These are phyloP conservation scores for Penicillium lividum DNA, from an alignment of 495 filamentous ascomycete genomes.

Conservation along the genomic window DNA sequence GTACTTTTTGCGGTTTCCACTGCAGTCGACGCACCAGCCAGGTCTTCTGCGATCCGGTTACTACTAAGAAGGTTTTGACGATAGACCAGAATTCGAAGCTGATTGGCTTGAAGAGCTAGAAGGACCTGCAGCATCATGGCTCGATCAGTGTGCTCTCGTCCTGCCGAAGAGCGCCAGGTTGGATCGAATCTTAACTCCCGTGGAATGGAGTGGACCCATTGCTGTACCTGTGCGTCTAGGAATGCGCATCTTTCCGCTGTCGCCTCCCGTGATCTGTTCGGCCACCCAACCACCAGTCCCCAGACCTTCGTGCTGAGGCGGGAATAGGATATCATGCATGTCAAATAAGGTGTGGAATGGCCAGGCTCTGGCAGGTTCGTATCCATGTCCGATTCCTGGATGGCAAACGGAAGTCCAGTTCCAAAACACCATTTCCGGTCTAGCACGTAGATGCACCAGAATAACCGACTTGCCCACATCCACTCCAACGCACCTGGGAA, in stretches of 20 bases:
- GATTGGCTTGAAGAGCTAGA: slow-evolving; percentile 69
- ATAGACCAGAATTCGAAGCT: slow-evolving; percentile 78
- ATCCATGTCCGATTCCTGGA: slow-evolving; percentile 81
- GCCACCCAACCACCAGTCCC: slow-evolving; percentile 55
- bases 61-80: slow-evolving; percentile 73
- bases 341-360: slow-evolving; percentile 38
- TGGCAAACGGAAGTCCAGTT: slow-evolving; percentile 74
- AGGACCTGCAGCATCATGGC: slow-evolving; percentile 49
- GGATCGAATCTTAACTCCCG: slow-evolving; percentile 56
- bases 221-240: slow-evolving; percentile 71
- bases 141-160: slow-evolving; percentile 34
- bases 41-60: slow-evolving; percentile 68
- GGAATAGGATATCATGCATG: slow-evolving; percentile 65
- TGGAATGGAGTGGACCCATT: slow-evolving; percentile 69
- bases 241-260: slow-evolving; percentile 65
- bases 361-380: slow-evolving; percentile 67
- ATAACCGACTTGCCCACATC: slow-evolving; percentile 63
- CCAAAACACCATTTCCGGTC: slow-evolving; percentile 82
- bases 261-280: slow-evolving; percentile 46
- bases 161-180: slow-evolving; percentile 28
- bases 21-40: slow-evolving; percentile 61
- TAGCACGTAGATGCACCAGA: slow-evolving; percentile 83
- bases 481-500: slow-evolving; percentile 61
- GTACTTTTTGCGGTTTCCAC: slow-evolving; percentile 78
- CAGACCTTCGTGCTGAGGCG: slow-evolving; percentile 75